Percentiles rank a stretch among this genome's conserved stretches.
phyloP scores from a whole-genome alignment of 2,329 filamentous ascomycete genomes.

The Cladosporium sphaerospermum region DNA sequence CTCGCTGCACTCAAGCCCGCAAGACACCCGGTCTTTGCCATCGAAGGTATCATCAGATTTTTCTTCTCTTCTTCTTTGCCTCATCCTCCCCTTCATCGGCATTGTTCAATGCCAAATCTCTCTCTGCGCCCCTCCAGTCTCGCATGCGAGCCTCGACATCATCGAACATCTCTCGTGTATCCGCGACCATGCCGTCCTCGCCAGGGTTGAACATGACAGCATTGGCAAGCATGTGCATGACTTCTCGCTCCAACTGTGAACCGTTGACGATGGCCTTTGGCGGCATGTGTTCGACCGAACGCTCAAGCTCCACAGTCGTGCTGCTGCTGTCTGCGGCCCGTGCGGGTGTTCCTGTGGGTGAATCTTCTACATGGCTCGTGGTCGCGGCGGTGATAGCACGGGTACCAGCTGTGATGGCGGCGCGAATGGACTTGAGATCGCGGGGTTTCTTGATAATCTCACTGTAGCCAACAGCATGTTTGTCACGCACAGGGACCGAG shows the following conservation, averaged over 20 bases:
- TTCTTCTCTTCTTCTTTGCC: slow-evolving; percentile 19
- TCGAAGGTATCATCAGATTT: slow-evolving; percentile 3
- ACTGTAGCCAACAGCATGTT: slow-evolving; percentile 46
- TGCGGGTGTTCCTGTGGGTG: slow-evolving; percentile 7
- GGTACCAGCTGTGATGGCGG: slow-evolving; percentile 42
- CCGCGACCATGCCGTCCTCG: slow-evolving; percentile 80
- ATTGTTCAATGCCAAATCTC: slow-evolving; percentile 18
- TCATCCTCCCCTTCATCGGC: slow-evolving; percentile 25
- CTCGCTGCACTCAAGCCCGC: neutral
- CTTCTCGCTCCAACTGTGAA: slow-evolving; percentile 82
- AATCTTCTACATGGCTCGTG: slow-evolving; percentile 10
- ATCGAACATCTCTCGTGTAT: slow-evolving; percentile 82
- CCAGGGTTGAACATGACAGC: slow-evolving; percentile 98
- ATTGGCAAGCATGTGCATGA: slow-evolving; percentile 96
- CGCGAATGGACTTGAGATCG: slow-evolving; percentile 46
- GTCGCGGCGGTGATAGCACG: slow-evolving; percentile 53
- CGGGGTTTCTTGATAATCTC: slow-evolving; percentile 48
- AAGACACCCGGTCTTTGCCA: neutral
- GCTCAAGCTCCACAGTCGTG: slow-evolving; percentile 55
- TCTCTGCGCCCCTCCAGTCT: slow-evolving; percentile 68
- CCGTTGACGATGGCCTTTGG: slow-evolving; percentile 90
- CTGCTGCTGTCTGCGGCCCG: slow-evolving; percentile 9
- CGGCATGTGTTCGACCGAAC: slow-evolving; percentile 70
- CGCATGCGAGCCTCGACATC: slow-evolving; percentile 75
- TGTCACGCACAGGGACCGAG: slow-evolving; percentile 42